These are phyloP conservation scores for Dendrocalamus latiflorus DNA, from an alignment of 202 grass and related monocot genomes.

Conservation along the genomic window DNA sequence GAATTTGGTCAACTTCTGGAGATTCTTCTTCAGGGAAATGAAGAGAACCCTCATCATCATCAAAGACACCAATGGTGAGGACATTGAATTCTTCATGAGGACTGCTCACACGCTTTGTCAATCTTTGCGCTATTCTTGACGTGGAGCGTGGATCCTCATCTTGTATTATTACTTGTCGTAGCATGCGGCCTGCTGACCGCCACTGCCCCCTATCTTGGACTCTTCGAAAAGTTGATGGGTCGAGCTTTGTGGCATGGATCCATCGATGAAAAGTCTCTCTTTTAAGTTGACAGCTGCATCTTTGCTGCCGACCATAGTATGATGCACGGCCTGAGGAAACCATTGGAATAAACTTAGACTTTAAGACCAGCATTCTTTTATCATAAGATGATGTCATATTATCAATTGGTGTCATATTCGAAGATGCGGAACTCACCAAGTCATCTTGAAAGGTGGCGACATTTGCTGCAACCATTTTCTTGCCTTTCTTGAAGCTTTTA, in stretches of 20 bases:
- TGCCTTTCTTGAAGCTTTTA: background rate
- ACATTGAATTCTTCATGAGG: background rate
- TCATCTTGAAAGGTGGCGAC: background rate
- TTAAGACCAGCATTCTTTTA: background rate
- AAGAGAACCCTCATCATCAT: background rate
- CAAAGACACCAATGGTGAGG: background rate
- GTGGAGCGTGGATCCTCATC: background rate
- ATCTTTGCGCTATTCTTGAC: background rate
- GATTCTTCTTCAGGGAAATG: background rate
- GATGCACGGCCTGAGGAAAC: background rate
- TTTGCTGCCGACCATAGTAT: background rate
- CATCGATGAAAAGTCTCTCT: background rate
- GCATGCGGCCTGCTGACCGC: accelerated
- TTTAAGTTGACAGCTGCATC: background rate
- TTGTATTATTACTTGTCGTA: background rate
- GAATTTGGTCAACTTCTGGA: background rate
- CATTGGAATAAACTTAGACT: background rate
- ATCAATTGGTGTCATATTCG: background rate
- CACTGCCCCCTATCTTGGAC: too few relatives aligned
- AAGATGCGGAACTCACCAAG: background rate
- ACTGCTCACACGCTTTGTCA: background rate
- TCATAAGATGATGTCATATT: background rate
- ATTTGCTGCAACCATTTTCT: background rate
- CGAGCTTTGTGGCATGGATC: too few relatives aligned
- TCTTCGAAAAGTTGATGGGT: background rate